Conservation (phyloP, 2,329 filamentous ascomycete species). For the Xylariales sp. region DNA sequence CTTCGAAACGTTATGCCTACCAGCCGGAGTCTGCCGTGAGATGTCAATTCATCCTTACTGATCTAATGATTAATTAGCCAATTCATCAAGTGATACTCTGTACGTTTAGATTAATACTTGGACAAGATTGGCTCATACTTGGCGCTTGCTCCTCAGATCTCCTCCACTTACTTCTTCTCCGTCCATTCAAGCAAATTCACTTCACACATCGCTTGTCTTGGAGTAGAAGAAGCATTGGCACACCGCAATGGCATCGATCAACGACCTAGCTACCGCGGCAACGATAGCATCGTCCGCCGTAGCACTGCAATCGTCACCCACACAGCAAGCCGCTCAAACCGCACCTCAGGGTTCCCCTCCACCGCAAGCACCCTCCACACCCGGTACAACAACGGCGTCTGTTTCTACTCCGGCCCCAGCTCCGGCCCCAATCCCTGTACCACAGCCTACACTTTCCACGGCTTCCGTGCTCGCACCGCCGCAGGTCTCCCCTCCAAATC, state of each 20-base stretch:
- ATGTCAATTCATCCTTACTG: no score
- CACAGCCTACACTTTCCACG: slow-evolving; percentile 6
- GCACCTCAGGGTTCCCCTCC: slow-evolving; percentile 13
- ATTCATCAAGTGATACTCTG: no score
- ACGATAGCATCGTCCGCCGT: slow-evolving; percentile 37
- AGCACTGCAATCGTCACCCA: slow-evolving; percentile 20
- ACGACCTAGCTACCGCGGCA: slow-evolving; percentile 44
- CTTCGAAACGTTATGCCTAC: no score
- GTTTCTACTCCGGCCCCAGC: slow-evolving; percentile 6
- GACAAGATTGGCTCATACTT: no score
- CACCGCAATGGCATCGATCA: slow-evolving; percentile 40
- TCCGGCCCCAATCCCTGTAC: background rate
- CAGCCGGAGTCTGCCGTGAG: no score
- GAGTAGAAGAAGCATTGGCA: no score
- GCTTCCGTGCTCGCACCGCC: slow-evolving; percentile 22
- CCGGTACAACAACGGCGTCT: background rate
- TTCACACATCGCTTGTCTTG: no score
- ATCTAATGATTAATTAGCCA: no score
- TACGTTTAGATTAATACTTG: no score
- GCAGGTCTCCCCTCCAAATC: slow-evolving; percentile 20
- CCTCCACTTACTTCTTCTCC: no score
- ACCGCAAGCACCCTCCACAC: slow-evolving; percentile 6
- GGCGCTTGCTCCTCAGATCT: no score
- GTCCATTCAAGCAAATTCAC: no score
- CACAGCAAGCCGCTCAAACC: slow-evolving; percentile 12